These are phyloP conservation scores for Colletotrichum liaoningense DNA, from an alignment of 2,329 filamentous ascomycete genomes.

Conservation along the genomic window DNA sequence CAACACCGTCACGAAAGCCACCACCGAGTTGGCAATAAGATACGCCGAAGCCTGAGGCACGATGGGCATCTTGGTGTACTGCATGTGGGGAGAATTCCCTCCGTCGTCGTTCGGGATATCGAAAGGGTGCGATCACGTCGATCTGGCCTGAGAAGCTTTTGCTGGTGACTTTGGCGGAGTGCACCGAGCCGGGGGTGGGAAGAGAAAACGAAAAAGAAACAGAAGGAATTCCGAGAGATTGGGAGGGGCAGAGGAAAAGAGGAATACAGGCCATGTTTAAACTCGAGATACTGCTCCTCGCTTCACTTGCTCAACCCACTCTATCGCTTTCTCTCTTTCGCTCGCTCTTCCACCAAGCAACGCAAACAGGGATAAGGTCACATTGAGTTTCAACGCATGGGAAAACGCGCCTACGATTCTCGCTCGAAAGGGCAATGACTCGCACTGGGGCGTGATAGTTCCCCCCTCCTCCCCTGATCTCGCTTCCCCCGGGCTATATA, in stretches of 20 bases:
- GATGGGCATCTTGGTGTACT: conserved; percentile 7
- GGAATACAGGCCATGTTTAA: background rate
- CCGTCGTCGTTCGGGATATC: background rate
- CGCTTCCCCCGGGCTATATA: conserved; percentile 13
- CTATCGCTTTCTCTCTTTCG: background rate
- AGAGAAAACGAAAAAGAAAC: background rate
- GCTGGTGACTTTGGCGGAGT: background rate
- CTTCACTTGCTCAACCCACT: background rate
- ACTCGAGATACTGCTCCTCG: conserved; percentile 12
- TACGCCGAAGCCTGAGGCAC: conserved; percentile 38
- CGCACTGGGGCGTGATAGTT: conserved; percentile 2
- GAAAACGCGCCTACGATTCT: conserved; percentile 6
- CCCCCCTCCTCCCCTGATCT: conserved; percentile 13
- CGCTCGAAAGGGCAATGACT: conserved; percentile 14
- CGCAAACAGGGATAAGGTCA: background rate
- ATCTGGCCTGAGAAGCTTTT: background rate
- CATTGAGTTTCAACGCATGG: conserved; percentile 5
- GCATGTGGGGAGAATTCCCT: background rate
- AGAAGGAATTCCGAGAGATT: background rate
- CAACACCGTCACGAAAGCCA: conserved; percentile 36
- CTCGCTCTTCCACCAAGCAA: background rate
- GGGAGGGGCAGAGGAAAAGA: background rate
- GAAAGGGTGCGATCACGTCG: background rate
- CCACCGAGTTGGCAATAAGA: conserved; percentile 41
- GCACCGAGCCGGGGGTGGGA: background rate